A percentile compares a stretch with the other conserved stretches of the same genome.
phyloP scores from a whole-genome alignment of 257 asterid species.

The Haberlea rhodopensis region DNA sequence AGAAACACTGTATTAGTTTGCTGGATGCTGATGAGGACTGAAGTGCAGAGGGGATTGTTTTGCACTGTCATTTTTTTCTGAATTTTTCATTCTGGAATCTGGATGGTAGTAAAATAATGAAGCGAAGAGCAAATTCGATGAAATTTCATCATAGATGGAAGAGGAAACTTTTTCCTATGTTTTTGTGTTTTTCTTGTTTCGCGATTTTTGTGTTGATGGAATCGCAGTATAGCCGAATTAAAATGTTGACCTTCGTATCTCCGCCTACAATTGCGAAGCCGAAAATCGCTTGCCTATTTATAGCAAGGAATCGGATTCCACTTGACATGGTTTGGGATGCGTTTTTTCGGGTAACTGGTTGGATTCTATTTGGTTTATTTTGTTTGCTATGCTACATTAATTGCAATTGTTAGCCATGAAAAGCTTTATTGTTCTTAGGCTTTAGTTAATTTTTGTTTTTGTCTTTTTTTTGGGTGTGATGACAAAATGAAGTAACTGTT shows the following conservation, averaged over 20 bases:
- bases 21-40: no score
- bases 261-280: slow-evolving; percentile 57
- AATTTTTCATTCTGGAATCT: no score
- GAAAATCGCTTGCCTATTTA: slow-evolving; percentile 72
- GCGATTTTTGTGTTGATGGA: slow-evolving; percentile 66
- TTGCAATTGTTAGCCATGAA: slow-evolving; percentile 18
- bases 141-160: slow-evolving; percentile 69
- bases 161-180: slow-evolving; percentile 49
- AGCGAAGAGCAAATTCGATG: slow-evolving; percentile 48
- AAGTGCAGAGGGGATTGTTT: no score
- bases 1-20: no score
- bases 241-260: slow-evolving; percentile 40
- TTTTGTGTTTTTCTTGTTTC: slow-evolving; percentile 50
- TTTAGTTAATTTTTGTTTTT: no score
- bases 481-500: no score
- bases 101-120: slow-evolving; percentile 38
- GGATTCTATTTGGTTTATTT: slow-evolving; percentile 18
- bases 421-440: no score
- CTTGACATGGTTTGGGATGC: slow-evolving; percentile 82
- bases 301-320: slow-evolving; percentile 88
- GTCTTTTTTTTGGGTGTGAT: no score
- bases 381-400: background rate
- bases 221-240: slow-evolving; percentile 54
- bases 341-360: slow-evolving; percentile 61
- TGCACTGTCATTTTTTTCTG: no score